phyloP scores from a whole-genome alignment of 2,329 filamentous ascomycete species.

The Calonectria multiphialidica region DNA sequence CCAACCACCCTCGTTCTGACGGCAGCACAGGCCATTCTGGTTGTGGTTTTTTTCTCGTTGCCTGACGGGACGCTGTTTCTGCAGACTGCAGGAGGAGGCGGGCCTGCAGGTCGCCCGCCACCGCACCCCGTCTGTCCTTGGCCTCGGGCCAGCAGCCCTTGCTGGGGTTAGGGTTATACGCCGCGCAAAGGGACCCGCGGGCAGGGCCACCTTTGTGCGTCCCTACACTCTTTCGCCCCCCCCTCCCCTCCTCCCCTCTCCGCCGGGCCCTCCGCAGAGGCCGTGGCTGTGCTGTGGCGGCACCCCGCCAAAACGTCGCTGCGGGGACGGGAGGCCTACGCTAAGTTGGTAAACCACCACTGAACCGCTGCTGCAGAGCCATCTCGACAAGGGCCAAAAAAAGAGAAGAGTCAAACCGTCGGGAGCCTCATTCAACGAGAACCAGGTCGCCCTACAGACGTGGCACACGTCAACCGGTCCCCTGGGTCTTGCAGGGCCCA shows the following conservation, averaged over 20 bases:
- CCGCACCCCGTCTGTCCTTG: not conserved
- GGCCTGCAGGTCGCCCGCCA: conserved; percentile 7
- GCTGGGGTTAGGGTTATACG: conserved; percentile 7
- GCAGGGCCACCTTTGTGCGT: not conserved
- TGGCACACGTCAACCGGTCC: conserved; percentile 27
- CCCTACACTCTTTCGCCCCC: not conserved
- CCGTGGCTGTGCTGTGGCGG: conserved; percentile 33
- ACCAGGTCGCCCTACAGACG: conserved; percentile 12
- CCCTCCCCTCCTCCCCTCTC: not conserved
- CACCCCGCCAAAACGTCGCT: not conserved
- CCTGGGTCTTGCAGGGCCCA: conserved; percentile 11
- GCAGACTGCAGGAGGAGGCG: conserved; percentile 4
- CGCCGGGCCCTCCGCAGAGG: not conserved
- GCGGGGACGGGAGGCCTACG: conserved; percentile 32
- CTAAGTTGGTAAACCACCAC: conserved; percentile 17
- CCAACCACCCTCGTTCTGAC: conserved; percentile 19
- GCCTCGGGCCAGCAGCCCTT: not conserved
- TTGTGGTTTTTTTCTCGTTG: not conserved
- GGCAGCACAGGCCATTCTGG: conserved; percentile 21
- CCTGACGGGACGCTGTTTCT: not conserved
- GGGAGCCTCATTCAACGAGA: conserved; percentile 6
- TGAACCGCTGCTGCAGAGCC: not conserved
- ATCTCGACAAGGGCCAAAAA: not conserved
- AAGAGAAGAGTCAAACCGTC: not conserved
- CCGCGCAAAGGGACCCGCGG: not conserved